These are phyloP conservation scores for Mesotaenium endlicherianum DNA, from an alignment of 139 green algal genomes.

Conservation along the genomic window DNA sequence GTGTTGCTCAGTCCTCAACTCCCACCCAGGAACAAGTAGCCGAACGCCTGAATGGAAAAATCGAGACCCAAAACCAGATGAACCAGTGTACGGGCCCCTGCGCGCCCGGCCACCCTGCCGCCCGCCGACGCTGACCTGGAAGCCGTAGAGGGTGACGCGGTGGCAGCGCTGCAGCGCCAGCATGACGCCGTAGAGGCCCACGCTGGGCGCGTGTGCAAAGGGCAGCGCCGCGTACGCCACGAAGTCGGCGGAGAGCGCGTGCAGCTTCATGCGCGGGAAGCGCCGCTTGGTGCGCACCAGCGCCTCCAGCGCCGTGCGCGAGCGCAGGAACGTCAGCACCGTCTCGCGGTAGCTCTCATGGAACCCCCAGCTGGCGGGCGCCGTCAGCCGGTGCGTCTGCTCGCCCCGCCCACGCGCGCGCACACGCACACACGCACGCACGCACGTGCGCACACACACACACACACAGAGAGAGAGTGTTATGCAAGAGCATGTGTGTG, in stretches of 20 bases:
- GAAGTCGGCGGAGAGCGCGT: conserved; percentile 32
- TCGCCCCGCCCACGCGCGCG: too few species aligned
- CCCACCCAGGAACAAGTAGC: too few species aligned
- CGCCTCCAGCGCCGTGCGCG: conserved; percentile 7
- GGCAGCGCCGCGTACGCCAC: conserved; percentile 32
- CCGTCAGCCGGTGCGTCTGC: conserved; percentile 54
- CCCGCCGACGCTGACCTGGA: conserved; percentile 44
- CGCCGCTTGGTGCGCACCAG: neutral
- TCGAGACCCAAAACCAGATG: too few species aligned
- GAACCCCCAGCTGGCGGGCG: conserved; percentile 53
- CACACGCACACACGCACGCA: too few species aligned
- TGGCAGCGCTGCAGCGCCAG: conserved; percentile 50
- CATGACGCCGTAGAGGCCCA: conserved; percentile 44
- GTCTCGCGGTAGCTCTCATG: conserved; percentile 34
- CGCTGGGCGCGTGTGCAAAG: conserved; percentile 32
- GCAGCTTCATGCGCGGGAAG: neutral
- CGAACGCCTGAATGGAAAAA: too few species aligned
- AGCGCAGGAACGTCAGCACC: conserved; percentile 4
- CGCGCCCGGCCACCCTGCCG: too few species aligned
- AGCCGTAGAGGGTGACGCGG: conserved; percentile 48
- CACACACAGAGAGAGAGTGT: neutral
- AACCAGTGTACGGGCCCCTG: too few species aligned
- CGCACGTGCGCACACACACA: neutral
- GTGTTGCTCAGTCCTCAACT: too few species aligned
- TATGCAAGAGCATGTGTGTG: too few species aligned